Percentiles rank a stretch among this genome's conserved stretches.
phyloP scores from a whole-genome alignment of 345 rosid species.

The Kandelia obovata region DNA sequence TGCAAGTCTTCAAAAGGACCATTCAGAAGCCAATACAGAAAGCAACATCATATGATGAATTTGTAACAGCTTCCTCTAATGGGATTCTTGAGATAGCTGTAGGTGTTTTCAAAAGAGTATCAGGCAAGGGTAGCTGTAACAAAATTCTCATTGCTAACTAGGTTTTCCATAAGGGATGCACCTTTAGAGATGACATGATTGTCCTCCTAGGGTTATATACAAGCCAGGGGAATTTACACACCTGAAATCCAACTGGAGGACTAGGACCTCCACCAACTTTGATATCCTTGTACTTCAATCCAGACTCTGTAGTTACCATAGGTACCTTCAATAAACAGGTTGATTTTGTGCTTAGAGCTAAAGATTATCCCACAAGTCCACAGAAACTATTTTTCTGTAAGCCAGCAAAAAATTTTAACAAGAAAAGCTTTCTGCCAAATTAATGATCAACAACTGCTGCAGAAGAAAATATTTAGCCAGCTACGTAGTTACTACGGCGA shows the following conservation, averaged over 20 bases:
- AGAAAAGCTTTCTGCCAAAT: too few relatives aligned
- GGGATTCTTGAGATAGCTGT: too few relatives aligned
- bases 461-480: neutral
- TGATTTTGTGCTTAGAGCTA: conserved; percentile 10
- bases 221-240: conserved; percentile 19
- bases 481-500: neutral
- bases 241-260: conserved; percentile 94
- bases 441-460: too few relatives aligned
- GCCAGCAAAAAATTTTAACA: too few relatives aligned
- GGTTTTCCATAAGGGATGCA: too few relatives aligned
- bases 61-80: too few relatives aligned
- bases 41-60: too few relatives aligned
- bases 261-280: conserved; percentile 79
- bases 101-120: too few relatives aligned
- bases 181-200: neutral
- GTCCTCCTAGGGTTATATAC: neutral
- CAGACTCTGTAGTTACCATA: conserved; percentile 83
- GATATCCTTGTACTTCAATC: conserved; percentile 88
- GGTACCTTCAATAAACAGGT: conserved; percentile 54
- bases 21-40: too few relatives aligned
- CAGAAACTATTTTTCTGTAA: neutral
- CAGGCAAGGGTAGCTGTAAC: neutral
- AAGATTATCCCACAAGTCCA: neutral
- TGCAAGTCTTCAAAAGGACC: too few relatives aligned
- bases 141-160: too few relatives aligned